Base-by-base conservation (phyloP, 352 stramenopile species). In the Blastocystis sp. region DNA sequence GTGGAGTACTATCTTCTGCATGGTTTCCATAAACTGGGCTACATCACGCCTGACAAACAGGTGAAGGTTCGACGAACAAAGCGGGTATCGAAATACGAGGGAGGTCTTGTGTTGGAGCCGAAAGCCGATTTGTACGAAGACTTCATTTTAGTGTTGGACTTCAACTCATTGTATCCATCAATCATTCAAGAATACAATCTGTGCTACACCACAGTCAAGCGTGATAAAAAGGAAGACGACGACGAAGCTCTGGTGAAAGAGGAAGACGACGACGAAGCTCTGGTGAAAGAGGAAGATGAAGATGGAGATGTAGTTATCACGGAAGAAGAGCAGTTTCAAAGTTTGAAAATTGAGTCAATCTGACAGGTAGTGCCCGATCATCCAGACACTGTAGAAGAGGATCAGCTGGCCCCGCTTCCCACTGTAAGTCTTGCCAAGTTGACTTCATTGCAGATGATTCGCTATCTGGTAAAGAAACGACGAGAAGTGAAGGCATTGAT, bases 111-210 rank as follows among this genome's bases (percentile, higher is more conserved):
- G 45, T 95, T 99, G 90, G 97, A 98, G 61, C 97, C 97, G 1
- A 99, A 99, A 93, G 98, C 98, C 90, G 97, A 97, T 39, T 92
- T 99, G 0, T 99, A 99, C 92, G 97, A 99, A 93, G 98, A 98
- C 69, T 99, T 98, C 91, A 98, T 99, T 79, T 93, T 99, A 70
- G 92, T 99, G 62, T 91, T 99, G 54, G 97, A 99, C 94, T 99
- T 99, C 92, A 99, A 98, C 93, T 98, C 95, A 93, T 93, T 99
- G 88, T 99, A 99, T 91, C 97, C 97, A 20, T 98, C 95, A 29
- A 98, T 99, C 90, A 99, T 99, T 87, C 95, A 99, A 93, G 97
- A 99, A 93, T 99, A 99, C 93, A 99, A 99, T 91, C 95, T 99
- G 80, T 99, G 97, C 91, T 99, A 98, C 90, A 99, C 97, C 8